These are phyloP conservation scores for Candida sojae DNA, from an alignment of 1,139 yeast genomes.

Conservation along the genomic window DNA sequence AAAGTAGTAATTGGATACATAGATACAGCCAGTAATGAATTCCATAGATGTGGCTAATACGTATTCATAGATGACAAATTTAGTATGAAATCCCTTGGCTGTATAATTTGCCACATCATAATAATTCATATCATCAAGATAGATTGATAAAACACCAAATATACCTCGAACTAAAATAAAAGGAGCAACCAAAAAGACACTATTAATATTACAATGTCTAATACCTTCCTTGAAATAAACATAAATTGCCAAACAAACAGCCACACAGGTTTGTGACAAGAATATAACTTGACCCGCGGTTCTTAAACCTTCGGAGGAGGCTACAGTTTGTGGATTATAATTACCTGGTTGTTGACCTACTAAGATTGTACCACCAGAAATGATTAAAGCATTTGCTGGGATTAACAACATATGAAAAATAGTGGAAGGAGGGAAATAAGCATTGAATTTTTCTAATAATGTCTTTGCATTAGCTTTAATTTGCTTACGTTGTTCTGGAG, in stretches of 20 bases:
- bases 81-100: constrained; percentile 17
- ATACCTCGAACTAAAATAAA: constrained; percentile 32
- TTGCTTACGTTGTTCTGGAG: constrained; percentile 12
- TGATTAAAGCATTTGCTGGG: constrained; percentile 35
- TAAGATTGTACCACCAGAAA: constrained; percentile 35
- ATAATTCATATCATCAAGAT: constrained; percentile 31
- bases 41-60: constrained; percentile 41
- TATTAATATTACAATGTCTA: constrained; percentile 18
- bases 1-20: constrained; percentile 13
- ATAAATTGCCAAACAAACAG: constrained; percentile 21
- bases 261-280: constrained; percentile 23
- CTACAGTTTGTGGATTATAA: constrained; percentile 12
- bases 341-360: constrained; percentile 19
- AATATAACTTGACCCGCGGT: constrained; percentile 36
- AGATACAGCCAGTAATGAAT: constrained; percentile 27
- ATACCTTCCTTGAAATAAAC: constrained; percentile 21
- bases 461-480: constrained; percentile 4
- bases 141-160: constrained; percentile 35
- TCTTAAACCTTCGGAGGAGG: constrained; percentile 29
- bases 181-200: constrained; percentile 26
- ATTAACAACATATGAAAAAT: constrained; percentile 28
- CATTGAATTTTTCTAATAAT: constrained; percentile 5
- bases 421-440: constrained; percentile 8
- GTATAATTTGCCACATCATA: constrained; percentile 29
- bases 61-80: constrained; percentile 35